phyloP scores from a whole-genome alignment of 2,329 filamentous ascomycete genomes.

The Chaetomiaceae sp. region DNA sequence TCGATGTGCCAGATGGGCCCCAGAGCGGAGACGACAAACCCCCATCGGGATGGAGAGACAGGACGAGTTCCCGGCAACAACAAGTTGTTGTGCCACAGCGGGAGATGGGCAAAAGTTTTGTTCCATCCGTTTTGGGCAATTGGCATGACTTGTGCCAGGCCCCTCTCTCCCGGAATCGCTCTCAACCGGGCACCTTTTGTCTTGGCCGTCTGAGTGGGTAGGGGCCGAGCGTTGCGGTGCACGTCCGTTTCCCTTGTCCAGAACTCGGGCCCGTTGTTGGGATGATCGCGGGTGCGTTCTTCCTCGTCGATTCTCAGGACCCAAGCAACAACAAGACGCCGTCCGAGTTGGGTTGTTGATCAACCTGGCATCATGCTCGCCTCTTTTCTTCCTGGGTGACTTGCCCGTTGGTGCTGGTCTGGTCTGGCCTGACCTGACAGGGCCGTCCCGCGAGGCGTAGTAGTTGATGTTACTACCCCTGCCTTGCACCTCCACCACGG shows the following conservation, averaged over 20 bases:
- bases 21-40: not conserved
- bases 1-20: not conserved
- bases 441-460: slow-evolving; percentile 6
- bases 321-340: not conserved
- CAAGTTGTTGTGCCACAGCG: slow-evolving; percentile 8
- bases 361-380: not conserved
- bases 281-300: slow-evolving; percentile 3
- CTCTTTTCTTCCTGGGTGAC: not conserved
- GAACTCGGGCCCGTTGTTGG: slow-evolving; percentile 10
- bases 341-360: not conserved
- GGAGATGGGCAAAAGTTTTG: slow-evolving; percentile 14
- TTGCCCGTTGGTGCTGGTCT: no score
- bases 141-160: slow-evolving; percentile 26
- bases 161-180: slow-evolving; percentile 18
- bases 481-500: slow-evolving; percentile 10
- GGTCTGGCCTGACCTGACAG: not conserved
- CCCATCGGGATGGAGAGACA: no score
- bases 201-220: slow-evolving; percentile 18
- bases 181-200: slow-evolving; percentile 22
- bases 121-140: slow-evolving; percentile 8
- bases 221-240: slow-evolving; percentile 19
- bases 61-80: slow-evolving; percentile 1
- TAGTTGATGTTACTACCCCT: slow-evolving; percentile 8
- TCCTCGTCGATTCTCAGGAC: not conserved
- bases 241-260: slow-evolving; percentile 23